These are phyloP conservation scores for Malassezia slooffiae DNA, from an alignment of 1,284 basidiomycete species.

Conservation along the genomic window DNA sequence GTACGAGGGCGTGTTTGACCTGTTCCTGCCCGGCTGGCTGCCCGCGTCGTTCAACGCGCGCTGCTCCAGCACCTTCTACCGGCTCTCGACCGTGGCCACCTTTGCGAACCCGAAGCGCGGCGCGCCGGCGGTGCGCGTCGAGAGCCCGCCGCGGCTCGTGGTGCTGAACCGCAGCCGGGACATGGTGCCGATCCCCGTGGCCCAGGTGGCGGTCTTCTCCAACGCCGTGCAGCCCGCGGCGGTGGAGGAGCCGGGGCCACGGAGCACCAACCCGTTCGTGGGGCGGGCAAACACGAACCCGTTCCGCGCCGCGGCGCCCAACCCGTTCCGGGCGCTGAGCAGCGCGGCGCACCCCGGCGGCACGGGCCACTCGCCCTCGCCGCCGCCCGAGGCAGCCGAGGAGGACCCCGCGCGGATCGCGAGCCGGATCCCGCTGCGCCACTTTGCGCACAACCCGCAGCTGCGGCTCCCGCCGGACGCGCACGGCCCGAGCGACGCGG, in stretches of 20 bases:
- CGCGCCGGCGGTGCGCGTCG: slow-evolving; percentile 3
- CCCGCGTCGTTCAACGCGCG: slow-evolving; percentile 37
- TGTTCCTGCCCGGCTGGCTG: slow-evolving; percentile 42
- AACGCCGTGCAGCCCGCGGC: slow-evolving; percentile 8
- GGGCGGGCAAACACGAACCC: neutral
- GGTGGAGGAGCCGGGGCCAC: neutral
- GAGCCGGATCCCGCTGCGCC: slow-evolving; percentile 28
- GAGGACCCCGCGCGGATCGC: neutral
- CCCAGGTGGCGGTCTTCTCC: slow-evolving; percentile 29
- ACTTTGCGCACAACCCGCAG: slow-evolving; percentile 39
- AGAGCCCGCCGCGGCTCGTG: slow-evolving; percentile 27
- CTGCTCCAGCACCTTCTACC: slow-evolving; percentile 42
- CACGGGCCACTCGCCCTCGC: neutral
- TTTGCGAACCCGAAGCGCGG: slow-evolving; percentile 11
- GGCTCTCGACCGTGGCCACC: slow-evolving; percentile 25
- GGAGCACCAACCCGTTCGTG: slow-evolving; percentile 12
- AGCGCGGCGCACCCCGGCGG: neutral
- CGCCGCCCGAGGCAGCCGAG: no score
- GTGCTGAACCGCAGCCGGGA: slow-evolving; percentile 35
- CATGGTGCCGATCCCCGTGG: slow-evolving; percentile 41
- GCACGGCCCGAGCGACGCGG: slow-evolving; percentile 22
- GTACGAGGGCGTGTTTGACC: slow-evolving; percentile 41
- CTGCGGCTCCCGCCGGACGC: slow-evolving; percentile 29
- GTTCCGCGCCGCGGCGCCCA: neutral
- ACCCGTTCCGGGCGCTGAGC: neutral